Evolutionary conservation across 345 rosid genomes (phyloP).

Genomic region (Theobroma cacao): DNA sequence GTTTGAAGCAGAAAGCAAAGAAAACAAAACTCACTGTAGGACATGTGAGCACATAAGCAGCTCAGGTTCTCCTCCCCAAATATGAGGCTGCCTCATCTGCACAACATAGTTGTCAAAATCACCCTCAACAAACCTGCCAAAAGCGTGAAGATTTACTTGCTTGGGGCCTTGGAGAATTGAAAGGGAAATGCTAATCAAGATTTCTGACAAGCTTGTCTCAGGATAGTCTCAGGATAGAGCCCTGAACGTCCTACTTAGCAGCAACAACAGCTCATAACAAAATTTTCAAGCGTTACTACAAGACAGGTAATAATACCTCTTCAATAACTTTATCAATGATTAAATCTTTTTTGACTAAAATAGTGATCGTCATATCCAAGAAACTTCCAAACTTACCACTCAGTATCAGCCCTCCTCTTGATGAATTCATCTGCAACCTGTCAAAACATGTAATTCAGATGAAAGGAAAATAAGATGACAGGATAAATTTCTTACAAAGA

Average conservation of each 20-base stretch:
- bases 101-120: slow-evolving; percentile 54
- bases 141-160: slow-evolving; percentile 3
- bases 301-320: neutral
- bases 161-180: neutral
- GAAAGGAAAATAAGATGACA: neutral
- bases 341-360: neutral
- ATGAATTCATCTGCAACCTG: slow-evolving; percentile 74
- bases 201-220: neutral
- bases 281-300: neutral
- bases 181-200: neutral
- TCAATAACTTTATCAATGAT: neutral
- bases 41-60: slow-evolving; percentile 73
- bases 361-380: neutral
- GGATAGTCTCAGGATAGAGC: neutral
- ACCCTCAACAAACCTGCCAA: slow-evolving; percentile 57
- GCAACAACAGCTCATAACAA: neutral
- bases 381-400: slow-evolving; percentile 42
- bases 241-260: neutral
- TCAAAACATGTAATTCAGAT: neutral
- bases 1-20: neutral
- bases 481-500: neutral
- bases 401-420: slow-evolving; percentile 60
- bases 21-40: slow-evolving; percentile 34
- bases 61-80: slow-evolving; percentile 83
- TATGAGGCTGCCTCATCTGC: slow-evolving; percentile 60